Conservation (phyloP, 352 stramenopile species). For the Phytophthora nicotianae region DNA sequence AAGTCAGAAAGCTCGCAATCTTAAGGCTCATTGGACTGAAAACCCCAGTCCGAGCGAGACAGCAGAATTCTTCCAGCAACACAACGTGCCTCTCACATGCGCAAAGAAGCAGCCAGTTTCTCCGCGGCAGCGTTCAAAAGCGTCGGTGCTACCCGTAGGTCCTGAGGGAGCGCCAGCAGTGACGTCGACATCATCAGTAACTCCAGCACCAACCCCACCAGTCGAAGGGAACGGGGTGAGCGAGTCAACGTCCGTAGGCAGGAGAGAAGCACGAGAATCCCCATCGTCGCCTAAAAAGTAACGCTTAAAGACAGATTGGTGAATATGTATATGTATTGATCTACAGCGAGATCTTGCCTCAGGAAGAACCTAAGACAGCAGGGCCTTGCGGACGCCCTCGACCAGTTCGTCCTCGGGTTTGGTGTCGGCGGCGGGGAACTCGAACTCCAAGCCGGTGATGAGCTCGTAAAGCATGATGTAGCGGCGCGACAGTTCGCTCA, state of each 20-base stretch:
- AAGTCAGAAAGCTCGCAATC: slow-evolving; percentile 56
- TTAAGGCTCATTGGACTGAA: slow-evolving; percentile 48
- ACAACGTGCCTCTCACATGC: slow-evolving; percentile 26
- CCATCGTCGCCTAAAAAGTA: slow-evolving; percentile 15
- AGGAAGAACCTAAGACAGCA: slow-evolving; percentile 32
- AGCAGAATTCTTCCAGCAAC: slow-evolving; percentile 19
- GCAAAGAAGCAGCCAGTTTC: slow-evolving; percentile 22
- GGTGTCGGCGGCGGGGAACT: slow-evolving; percentile 62
- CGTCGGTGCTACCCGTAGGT: slow-evolving; percentile 66
- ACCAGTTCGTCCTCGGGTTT: slow-evolving; percentile 55
- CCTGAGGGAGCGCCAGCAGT: slow-evolving; percentile 3
- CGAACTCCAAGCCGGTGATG: slow-evolving; percentile 96
- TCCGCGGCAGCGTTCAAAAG: slow-evolving; percentile 42
- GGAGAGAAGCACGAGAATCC: slow-evolving; percentile 15
- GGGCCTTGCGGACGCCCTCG: slow-evolving; percentile 43
- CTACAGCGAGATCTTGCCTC: slow-evolving; percentile 24
- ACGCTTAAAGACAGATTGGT: slow-evolving; percentile 20
- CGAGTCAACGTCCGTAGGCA: slow-evolving; percentile 12
- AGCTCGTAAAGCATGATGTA: slow-evolving; percentile 99
- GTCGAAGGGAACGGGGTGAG: slow-evolving; percentile 9
- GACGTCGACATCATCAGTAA: slow-evolving; percentile 11
- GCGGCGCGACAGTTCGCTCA: slow-evolving; percentile 95
- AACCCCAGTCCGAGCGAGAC: slow-evolving; percentile 7
- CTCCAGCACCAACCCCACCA: slow-evolving; percentile 5
- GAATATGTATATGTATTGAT: slow-evolving; percentile 29